Base-by-base conservation (phyloP, 2,329 filamentous ascomycete species). In the Colletotrichum abscissum region DNA sequence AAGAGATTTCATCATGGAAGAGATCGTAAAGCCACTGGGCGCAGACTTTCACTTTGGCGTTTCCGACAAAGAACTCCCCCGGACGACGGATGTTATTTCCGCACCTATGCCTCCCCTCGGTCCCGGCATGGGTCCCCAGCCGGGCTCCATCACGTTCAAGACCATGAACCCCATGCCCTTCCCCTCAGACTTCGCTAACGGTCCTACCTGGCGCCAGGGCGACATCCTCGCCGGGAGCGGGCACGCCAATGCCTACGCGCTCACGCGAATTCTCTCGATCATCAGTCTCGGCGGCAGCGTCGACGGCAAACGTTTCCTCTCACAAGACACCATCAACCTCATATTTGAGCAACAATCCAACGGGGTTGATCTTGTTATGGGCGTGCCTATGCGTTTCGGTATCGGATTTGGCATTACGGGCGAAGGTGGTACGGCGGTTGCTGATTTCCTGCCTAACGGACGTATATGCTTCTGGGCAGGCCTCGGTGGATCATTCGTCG, bases 41-140 rank as follows among this genome's bases (percentile, higher is more conserved):
- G 86, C 86, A 2, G 87, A 88, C 75, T 88, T 87, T 71, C 81
- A 83, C 49, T 78, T 88, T 14, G 86, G 86, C 1, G 78, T 82
- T 3, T 57, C 73, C 1, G 84, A 88, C 57, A 76, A 81, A 5
- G 82, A 87, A 69, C 83, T 80, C 79, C 38, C 71, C 2, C 85
- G 86, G 5, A 67, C 64, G 26, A 38, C 55, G n/a, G n/a, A 67
- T 28, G 77, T 85, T 4, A 79, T 83, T 0, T 77, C 82, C 5
- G 72, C 85, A 2, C 71, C 82, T 0, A 74, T 81, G 4, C 73
- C 78, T 1, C 64, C 76, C 4, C 22, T 59, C 11, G 62, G 76
- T 0, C 55, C 74, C 0, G 52, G 58, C 4, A 4, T 77, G 7
- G 78, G 80, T 14, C 72, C 77, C 1, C 69, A 66, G 60, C 73